Evolutionary conservation across 1,284 basidiomycete genomes (phyloP).

Genomic region (Fomitopsis schrenkii): DNA sequence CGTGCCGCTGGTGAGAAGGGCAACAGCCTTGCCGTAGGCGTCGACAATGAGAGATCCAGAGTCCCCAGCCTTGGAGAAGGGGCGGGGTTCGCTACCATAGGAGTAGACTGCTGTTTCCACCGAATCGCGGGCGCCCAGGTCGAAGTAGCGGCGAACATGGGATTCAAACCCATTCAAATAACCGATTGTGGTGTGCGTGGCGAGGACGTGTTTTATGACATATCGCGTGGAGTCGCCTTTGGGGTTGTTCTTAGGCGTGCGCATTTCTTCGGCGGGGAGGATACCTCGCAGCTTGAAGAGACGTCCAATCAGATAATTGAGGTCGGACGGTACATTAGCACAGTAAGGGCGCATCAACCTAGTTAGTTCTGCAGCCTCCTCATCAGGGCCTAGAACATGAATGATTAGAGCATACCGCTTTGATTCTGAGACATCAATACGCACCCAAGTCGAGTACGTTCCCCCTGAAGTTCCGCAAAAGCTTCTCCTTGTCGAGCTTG

Average conservation of each 20-base stretch:
- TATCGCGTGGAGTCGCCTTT: slow-evolving; percentile 9
- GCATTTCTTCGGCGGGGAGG: no score
- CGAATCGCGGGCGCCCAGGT: slow-evolving; percentile 8
- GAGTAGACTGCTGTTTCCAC: slow-evolving; percentile 20
- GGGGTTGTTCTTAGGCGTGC: slow-evolving; percentile 2
- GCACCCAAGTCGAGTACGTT: slow-evolving; percentile 17
- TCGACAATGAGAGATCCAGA: slow-evolving; percentile 24
- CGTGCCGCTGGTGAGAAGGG: slow-evolving; percentile 24
- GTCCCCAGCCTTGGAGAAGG: slow-evolving; percentile 23
- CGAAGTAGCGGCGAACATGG: slow-evolving; percentile 13
- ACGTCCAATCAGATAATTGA: no score
- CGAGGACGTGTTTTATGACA: slow-evolving; percentile 11
- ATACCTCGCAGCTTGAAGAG: no score
- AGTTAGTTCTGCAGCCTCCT: no score
- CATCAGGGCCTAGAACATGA: no score
- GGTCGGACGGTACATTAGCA: no score
- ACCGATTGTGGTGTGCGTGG: slow-evolving; percentile 14
- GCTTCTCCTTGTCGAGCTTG: slow-evolving; percentile 26
- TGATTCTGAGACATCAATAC: not conserved
- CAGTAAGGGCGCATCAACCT: no score
- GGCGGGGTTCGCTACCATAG: slow-evolving; percentile 6
- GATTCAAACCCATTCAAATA: slow-evolving; percentile 18
- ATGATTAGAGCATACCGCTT: no score
- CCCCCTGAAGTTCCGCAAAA: slow-evolving; percentile 19
- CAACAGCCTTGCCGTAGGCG: slow-evolving; percentile 14